Evolutionary conservation across 768 basidiomycete species (phyloP), one percentile per base, ranked within the genome.

Genomic region (Boletus patriciae): DNA sequence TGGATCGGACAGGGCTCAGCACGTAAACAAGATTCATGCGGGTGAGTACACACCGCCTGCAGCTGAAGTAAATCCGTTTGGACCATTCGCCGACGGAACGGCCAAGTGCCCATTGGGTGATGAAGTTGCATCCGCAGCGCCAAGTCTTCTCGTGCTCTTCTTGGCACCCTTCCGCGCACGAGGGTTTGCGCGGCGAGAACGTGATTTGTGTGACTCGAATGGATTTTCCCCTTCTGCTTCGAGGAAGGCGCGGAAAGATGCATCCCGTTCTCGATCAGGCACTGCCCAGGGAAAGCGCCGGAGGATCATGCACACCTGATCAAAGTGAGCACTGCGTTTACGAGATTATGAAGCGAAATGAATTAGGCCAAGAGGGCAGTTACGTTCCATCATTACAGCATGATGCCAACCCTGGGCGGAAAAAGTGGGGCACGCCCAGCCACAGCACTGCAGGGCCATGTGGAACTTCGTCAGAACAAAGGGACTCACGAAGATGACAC

Each of bases 271-370:
- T 66, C 86, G 79, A 70, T 99, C 97, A 12, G 97, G 96, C 54
- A 98, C 90, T 73, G 94, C 98, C 97, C 97, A 99, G 6, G 97
- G 97, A 79, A 99, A 99, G 50, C 97, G 84, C 51, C 96, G 83
- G 34, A 99, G 83, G 61, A 97, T 79, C 97, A 99, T 99, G 78
- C 97, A 99, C 2, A 73, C 70, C 70, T 71, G 45, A 34, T 36
- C 38, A 13, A 29, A n/a, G 40, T 68, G 40, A 67, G 66, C 46
- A 48, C 33, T 36, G 6, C 27, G 18, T 42, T 62, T 54, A 57
- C 51, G 51, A 47, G 7, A 57, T 8, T 0, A 47, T 19, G 31
- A 62, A 56, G 46, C 41, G 54, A 60, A 40, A 52, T 37, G 50
- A 51, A 55, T 15, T 16, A 4, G 31, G 40, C 52, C 36, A 44